phyloP scores from a whole-genome alignment of 768 basidiomycete species.

The Pulveroboletus ravenelii region DNA sequence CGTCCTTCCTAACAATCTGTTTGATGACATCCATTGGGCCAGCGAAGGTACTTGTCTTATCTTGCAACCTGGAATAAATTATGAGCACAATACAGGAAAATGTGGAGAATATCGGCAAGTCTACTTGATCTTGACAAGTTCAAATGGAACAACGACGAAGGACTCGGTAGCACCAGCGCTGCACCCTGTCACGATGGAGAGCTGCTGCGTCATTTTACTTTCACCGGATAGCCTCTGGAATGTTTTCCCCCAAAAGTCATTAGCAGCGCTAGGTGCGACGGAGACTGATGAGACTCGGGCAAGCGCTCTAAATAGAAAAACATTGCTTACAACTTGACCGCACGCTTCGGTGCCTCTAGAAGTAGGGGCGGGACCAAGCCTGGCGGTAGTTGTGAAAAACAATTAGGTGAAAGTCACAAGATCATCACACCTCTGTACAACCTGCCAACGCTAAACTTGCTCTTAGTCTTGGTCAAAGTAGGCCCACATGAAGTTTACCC shows the following conservation, averaged over 20 bases:
- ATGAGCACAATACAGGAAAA: neutral
- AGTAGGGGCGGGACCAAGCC: conserved; percentile 93
- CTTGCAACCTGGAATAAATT: conserved; percentile 61
- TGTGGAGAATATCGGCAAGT: conserved; percentile 18
- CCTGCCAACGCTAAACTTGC: conserved; percentile 54
- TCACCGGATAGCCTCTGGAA: conserved; percentile 60
- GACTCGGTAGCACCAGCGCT: conserved; percentile 95
- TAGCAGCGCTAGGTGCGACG: conserved; percentile 54
- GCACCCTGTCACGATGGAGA: conserved; percentile 90
- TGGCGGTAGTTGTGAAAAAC: conserved; percentile 21
- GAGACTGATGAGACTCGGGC: neutral
- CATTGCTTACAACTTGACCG: conserved; percentile 79
- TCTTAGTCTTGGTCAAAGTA: neutral
- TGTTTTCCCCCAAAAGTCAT: conserved; percentile 95
- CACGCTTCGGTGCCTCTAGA: conserved; percentile 96
- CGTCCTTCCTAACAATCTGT: conserved; percentile 72
- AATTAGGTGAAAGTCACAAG: neutral
- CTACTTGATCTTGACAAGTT: conserved; percentile 85
- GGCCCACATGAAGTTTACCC: conserved; percentile 52
- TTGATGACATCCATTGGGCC: conserved; percentile 91
- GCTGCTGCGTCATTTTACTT: conserved; percentile 77
- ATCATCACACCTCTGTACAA: conserved; percentile 72
- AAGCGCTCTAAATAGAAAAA: neutral
- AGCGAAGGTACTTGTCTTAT: conserved; percentile 84
- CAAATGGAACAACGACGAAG: conserved; percentile 94